phyloP scores from a whole-genome alignment of 352 stramenopile genomes.

The Phytophthora litchii region DNA sequence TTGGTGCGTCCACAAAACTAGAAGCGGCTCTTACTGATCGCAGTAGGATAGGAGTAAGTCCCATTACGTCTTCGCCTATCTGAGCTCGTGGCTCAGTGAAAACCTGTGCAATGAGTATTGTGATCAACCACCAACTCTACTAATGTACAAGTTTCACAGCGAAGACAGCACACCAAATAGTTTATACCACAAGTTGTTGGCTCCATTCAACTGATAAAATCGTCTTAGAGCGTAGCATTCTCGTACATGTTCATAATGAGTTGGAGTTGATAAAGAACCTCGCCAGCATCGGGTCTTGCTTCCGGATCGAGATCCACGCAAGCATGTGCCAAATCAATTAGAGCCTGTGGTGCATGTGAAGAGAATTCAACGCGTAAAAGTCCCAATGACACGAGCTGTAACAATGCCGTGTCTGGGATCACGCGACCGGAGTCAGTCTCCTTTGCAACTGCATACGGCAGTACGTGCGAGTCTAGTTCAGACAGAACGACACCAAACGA shows the following conservation, averaged over 20 bases:
- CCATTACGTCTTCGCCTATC: conserved; percentile 4
- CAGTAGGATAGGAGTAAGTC: conserved; percentile 15
- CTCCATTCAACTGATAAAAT: neutral
- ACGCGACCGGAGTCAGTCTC: conserved; percentile 25
- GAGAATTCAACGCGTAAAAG: conserved; percentile 45
- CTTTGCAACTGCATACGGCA: conserved; percentile 32
- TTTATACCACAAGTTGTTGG: neutral
- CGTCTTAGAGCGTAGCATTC: conserved; percentile 25
- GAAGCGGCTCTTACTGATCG: conserved; percentile 16
- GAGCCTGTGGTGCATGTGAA: conserved; percentile 14
- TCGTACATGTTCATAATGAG: conserved; percentile 42
- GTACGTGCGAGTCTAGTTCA: conserved; percentile 49
- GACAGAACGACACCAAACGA: conserved; percentile 55
- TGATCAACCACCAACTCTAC: neutral
- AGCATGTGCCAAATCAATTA: conserved; percentile 35
- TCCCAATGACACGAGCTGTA: conserved; percentile 54
- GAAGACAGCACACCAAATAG: neutral
- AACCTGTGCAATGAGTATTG: conserved; percentile 2
- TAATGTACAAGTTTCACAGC: conserved; percentile 6
- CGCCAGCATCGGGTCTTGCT: conserved; percentile 38
- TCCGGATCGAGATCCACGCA: conserved; percentile 44
- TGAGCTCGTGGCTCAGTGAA: conserved; percentile 1
- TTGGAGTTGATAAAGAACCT: conserved; percentile 48
- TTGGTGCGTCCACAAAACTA: neutral
- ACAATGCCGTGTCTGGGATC: conserved; percentile 39